These are phyloP conservation scores for Cutaneotrichosporon cavernicola DNA, from an alignment of 1,284 basidiomycete species.

Conservation along the genomic window DNA sequence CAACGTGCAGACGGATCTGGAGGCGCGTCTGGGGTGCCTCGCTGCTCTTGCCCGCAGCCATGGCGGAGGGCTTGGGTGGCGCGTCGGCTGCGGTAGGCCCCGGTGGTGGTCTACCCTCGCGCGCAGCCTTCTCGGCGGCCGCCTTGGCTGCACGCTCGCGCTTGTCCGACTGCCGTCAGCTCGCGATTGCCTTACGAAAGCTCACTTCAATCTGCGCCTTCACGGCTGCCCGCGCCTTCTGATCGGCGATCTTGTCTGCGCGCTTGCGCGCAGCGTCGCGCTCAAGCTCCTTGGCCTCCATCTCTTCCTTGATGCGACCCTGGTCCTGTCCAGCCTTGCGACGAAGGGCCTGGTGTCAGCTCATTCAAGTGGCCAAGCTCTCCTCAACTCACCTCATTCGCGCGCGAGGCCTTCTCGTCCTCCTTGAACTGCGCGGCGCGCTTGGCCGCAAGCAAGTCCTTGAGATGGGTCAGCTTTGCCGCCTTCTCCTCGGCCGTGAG, in stretches of 20 bases:
- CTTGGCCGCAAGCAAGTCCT: slow-evolving; percentile 76
- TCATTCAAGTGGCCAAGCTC: no score
- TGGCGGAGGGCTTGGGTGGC: slow-evolving; percentile 31
- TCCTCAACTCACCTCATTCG: slow-evolving; percentile 62
- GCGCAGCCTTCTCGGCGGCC: slow-evolving; percentile 80
- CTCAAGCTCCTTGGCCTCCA: slow-evolving; percentile 72
- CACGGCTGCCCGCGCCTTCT: slow-evolving; percentile 74
- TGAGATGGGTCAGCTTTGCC: slow-evolving; percentile 73
- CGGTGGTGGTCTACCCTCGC: slow-evolving; percentile 62
- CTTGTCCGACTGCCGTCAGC: slow-evolving; percentile 66
- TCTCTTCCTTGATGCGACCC: slow-evolving; percentile 69
- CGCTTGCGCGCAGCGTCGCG: slow-evolving; percentile 77
- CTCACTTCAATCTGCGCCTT: slow-evolving; percentile 80
- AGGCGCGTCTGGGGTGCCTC: slow-evolving; percentile 80
- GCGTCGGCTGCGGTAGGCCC: slow-evolving; percentile 53
- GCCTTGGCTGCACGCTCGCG: slow-evolving; percentile 79
- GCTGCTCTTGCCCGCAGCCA: slow-evolving; percentile 60
- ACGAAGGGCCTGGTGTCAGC: slow-evolving; percentile 58
- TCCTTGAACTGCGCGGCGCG: slow-evolving; percentile 63
- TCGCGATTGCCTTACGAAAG: background rate
- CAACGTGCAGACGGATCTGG: slow-evolving; percentile 73
- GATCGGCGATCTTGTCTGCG: slow-evolving; percentile 80
- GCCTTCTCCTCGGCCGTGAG: slow-evolving; percentile 93
- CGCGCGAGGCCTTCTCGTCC: slow-evolving; percentile 68
- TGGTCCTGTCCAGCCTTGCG: slow-evolving; percentile 83